Percentiles rank a stretch among this genome's conserved stretches.
Conservation (phyloP, 148 eudicot genomes). For the Amaranthus cruentus region DNA sequence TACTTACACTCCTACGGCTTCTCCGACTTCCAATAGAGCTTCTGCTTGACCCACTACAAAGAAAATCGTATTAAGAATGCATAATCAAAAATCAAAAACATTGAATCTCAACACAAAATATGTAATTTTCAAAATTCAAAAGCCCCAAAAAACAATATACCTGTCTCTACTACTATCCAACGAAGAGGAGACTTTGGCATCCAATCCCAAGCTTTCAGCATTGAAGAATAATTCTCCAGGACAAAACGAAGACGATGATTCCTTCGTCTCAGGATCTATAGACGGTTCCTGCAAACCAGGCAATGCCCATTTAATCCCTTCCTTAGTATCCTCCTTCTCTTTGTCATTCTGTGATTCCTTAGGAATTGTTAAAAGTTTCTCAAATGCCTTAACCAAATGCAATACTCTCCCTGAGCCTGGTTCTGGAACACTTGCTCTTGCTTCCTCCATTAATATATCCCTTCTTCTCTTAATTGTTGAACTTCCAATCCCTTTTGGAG, state of each 20-base stretch:
- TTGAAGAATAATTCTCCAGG: slow-evolving; percentile 67
- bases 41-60: slow-evolving; percentile 45
- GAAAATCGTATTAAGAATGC: slow-evolving; percentile 17
- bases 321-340: slow-evolving; percentile 26
- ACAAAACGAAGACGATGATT: slow-evolving; percentile 53
- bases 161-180: slow-evolving; percentile 62
- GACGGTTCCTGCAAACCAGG: slow-evolving; percentile 50
- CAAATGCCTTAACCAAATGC: slow-evolving; percentile 84
- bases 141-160: slow-evolving; percentile 27
- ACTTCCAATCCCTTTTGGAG: slow-evolving; percentile 35
- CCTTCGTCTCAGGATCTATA: slow-evolving; percentile 37
- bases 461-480: slow-evolving; percentile 61
- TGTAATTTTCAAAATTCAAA: no score
- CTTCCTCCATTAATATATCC: slow-evolving; percentile 64
- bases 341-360: slow-evolving; percentile 37
- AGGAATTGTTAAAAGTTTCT: slow-evolving; percentile 52
- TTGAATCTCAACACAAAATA: slow-evolving; percentile 1
- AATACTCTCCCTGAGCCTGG: slow-evolving; percentile 70
- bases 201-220: slow-evolving; percentile 73
- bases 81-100: slow-evolving; percentile 14
- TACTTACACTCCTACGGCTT: slow-evolving; percentile 68
- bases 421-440: slow-evolving; percentile 48
- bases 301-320: slow-evolving; percentile 54
- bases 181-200: slow-evolving; percentile 49
- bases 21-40: slow-evolving; percentile 52